A percentile compares a stretch with the other conserved stretches of the same genome.
These are phyloP conservation scores for Crepidotus variabilis DNA, from an alignment of 768 basidiomycete species.

Conservation along the genomic window DNA sequence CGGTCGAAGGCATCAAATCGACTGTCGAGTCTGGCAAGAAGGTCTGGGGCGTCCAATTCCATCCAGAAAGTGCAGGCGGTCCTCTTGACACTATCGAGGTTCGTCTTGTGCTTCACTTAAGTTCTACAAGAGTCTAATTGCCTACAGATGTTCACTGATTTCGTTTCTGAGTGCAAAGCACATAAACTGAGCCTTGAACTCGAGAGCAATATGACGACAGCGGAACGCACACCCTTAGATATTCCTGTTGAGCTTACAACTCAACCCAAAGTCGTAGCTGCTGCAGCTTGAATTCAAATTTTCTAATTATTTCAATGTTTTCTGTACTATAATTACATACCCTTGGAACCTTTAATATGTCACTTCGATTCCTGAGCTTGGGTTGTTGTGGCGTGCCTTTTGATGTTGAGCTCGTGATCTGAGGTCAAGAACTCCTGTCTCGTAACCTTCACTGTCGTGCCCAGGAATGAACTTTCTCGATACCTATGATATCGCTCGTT, in stretches of 20 bases:
- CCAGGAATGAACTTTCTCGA: constrained; percentile 71
- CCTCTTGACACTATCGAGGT: constrained; percentile 98
- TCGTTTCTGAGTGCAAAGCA: constrained; percentile 75
- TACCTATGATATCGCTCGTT: constrained; percentile 54
- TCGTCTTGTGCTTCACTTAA: constrained; percentile 17
- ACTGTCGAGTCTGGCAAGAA: constrained; percentile 84
- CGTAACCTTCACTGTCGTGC: constrained; percentile 7
- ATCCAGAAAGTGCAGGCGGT: constrained; percentile 98
- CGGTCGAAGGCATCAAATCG: constrained; percentile 97
- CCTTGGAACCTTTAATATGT: constrained; percentile 3
- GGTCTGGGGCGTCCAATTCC: constrained; percentile 99
- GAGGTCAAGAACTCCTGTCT: not conserved
- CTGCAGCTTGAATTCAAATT: not conserved
- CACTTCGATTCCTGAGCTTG: too few species aligned
- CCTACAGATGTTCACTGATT: constrained; percentile 89
- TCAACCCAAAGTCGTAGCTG: constrained; percentile 15
- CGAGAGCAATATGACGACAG: constrained; percentile 8
- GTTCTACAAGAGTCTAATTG: not conserved
- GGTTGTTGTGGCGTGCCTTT: too few species aligned
- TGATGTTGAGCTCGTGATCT: too few species aligned
- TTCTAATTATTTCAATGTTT: not conserved
- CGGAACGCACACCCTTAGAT: constrained; percentile 5
- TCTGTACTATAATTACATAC: constrained; percentile 3
- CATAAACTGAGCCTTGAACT: constrained; percentile 35
- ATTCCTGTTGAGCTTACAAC: constrained; percentile 27